Percentiles rank a stretch among this genome's conserved stretches.
Conservation (phyloP, 495 filamentous ascomycete genomes). For the Aspergillus conjunctus region DNA sequence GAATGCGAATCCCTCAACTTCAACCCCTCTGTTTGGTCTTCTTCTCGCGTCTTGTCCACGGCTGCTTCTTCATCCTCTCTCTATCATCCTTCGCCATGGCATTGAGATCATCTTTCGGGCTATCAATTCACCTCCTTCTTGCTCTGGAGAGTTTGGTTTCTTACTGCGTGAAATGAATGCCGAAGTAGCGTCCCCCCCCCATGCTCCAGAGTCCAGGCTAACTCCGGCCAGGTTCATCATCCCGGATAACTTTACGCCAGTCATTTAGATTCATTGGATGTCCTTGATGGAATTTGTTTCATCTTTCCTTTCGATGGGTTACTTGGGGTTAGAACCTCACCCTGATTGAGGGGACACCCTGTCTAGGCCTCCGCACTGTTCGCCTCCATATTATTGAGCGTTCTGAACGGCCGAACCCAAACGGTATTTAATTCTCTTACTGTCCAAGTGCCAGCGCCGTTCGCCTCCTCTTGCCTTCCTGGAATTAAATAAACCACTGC, state of each 20-base stretch:
- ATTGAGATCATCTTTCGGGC: no score
- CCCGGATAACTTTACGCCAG: constrained; percentile 4
- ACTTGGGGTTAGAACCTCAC: constrained; percentile 4
- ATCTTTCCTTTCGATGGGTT: constrained; percentile 15
- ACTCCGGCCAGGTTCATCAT: constrained; percentile 8
- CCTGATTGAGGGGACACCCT: not conserved
- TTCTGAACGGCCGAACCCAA: not conserved
- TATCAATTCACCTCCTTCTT: not conserved
- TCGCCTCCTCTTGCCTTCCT: not conserved
- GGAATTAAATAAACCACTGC: not conserved
- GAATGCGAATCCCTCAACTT: not conserved
- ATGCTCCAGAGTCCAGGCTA: not conserved
- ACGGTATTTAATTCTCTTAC: not conserved
- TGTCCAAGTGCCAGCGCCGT: not conserved
- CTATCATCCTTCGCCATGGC: no score
- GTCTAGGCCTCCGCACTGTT: no score
- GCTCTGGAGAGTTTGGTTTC: not conserved
- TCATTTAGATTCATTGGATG: constrained; percentile 15
- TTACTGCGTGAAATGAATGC: not conserved
- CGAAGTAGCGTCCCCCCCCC: not conserved
- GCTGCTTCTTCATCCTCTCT: no score
- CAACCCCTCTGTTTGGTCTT: not conserved
- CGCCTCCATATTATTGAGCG: not conserved
- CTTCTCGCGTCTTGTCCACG: no score
- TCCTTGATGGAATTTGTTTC: constrained; percentile 22